Conservation (phyloP, 2,329 filamentous ascomycete genomes). For the Fusarium anthophilum region DNA sequence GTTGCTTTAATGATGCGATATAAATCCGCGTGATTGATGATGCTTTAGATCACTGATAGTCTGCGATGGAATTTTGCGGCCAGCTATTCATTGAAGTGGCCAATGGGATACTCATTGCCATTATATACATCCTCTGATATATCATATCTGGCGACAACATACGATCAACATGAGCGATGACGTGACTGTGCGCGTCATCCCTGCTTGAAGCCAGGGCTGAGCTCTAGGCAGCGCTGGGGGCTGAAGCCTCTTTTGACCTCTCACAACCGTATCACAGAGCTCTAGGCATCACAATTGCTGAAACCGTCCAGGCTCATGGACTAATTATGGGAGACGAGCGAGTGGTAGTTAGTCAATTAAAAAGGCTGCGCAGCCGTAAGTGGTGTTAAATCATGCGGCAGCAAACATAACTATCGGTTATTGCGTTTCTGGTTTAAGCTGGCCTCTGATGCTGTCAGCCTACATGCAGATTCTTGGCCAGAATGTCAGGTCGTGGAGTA, state of each 20-base stretch:
- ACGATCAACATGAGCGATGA: not conserved
- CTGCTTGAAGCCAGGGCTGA: slow-evolving; percentile 1
- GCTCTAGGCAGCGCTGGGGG: not conserved
- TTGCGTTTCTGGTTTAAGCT: not conserved
- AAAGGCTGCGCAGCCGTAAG: not conserved
- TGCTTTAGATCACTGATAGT: not conserved
- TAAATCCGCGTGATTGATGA: not conserved
- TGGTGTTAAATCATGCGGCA: too few relatives aligned
- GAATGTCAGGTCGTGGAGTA: not conserved
- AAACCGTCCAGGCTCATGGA: not conserved
- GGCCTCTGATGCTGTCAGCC: not conserved
- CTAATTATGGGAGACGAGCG: not conserved
- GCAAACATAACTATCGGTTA: not conserved
- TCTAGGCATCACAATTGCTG: slow-evolving; percentile 6
- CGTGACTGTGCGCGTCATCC: not conserved
- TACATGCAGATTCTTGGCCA: not conserved
- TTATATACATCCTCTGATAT: not conserved
- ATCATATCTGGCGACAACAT: not conserved
- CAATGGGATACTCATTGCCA: not conserved
- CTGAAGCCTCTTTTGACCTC: too few relatives aligned
- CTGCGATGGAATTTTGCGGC: not conserved
- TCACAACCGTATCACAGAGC: not conserved
- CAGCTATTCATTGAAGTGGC: too few relatives aligned
- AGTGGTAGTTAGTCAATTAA: not conserved
- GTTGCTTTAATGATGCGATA: not conserved